Evolutionary conservation across 495 filamentous ascomycete genomes (phyloP), one percentile per base, ranked within the genome.

Genomic region (Aspergillus sclerotioniger): DNA sequence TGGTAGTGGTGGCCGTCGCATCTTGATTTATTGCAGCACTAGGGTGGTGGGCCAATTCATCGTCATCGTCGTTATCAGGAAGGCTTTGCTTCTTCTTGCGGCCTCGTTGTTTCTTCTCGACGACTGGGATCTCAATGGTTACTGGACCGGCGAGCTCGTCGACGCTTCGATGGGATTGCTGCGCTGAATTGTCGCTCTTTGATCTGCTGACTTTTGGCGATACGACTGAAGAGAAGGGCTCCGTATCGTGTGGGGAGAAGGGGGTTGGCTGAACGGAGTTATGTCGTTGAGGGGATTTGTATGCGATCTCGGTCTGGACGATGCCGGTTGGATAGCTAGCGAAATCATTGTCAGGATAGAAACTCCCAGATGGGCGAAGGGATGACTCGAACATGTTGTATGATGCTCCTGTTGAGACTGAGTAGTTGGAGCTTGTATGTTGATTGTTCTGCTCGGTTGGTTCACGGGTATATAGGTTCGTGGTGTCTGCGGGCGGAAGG

Each of bases 231-330:
- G 75, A 78, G n/a, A 75, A 56, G 16, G 75, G 75, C 28, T 74
- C 66, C 2, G 75, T 78, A 44, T 78, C 75, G 48, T 76, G 73
- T 6, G 75, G 72, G 3, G 75, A 78, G 41, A 59, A 64, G 10
- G 52, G 41, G 17, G 54, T 47, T 0, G 52, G 56, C 50, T 76
- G 66, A 44, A 69, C 59, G n/a, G 72, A 68, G 15, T 67, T 65
- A 17, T 63, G 63, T 19, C 67, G 54, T 47, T 64, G 62, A 4
- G 51, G 13, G 8, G 50, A 52, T 25, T 66, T 66, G 0, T 63
- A 67, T 12, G 54, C 29, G 7, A 43, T 32, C 25, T 66, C 62
- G 8, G 37, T 60, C 1, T 50, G 59, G 6, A 61, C 8, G 48
- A 25, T 54, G 10, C 5, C 19, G 29, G 33, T 50, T 56, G 59